Percentiles rank a stretch among this genome's conserved stretches.
Evolutionary conservation across 352 stramenopile genomes (phyloP).

Genomic region (Phytophthora gonapodyides): DNA sequence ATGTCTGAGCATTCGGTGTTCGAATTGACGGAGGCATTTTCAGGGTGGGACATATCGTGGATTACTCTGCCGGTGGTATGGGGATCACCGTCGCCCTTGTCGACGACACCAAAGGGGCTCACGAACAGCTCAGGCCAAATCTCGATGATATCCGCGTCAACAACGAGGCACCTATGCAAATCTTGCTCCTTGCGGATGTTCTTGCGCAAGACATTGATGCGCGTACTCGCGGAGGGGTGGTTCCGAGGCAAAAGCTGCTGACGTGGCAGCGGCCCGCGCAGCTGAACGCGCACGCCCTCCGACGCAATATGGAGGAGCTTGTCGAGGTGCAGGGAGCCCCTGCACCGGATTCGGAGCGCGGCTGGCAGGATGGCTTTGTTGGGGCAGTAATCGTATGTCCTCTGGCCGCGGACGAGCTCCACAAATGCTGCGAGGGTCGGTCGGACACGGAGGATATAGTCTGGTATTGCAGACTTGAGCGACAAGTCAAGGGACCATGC

Average conservation of each 20-base stretch:
- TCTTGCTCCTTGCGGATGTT: constrained; percentile 17
- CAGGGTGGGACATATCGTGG: constrained; percentile 23
- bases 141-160: constrained; percentile 4
- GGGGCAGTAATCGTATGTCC: background rate
- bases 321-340: background rate
- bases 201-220: background rate
- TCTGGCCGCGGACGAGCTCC: constrained; percentile 7
- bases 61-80: constrained; percentile 8
- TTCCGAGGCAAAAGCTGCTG: background rate
- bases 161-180: background rate
- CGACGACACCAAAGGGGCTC: constrained; percentile 22
- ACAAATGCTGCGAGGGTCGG: background rate
- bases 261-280: background rate
- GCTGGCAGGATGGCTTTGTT: constrained; percentile 1
- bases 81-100: constrained; percentile 9
- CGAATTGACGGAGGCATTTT: constrained; percentile 13
- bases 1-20: background rate
- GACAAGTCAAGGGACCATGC: background rate
- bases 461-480: background rate
- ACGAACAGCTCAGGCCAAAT: constrained; percentile 10
- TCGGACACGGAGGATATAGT: background rate
- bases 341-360: background rate
- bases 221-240: background rate
- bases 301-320: too few species aligned
- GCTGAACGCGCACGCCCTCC: too few species aligned